Percentiles rank a stretch among this genome's conserved stretches.
phyloP scores from a whole-genome alignment of 805 yeast species.

The Geotrichum ghanense region DNA sequence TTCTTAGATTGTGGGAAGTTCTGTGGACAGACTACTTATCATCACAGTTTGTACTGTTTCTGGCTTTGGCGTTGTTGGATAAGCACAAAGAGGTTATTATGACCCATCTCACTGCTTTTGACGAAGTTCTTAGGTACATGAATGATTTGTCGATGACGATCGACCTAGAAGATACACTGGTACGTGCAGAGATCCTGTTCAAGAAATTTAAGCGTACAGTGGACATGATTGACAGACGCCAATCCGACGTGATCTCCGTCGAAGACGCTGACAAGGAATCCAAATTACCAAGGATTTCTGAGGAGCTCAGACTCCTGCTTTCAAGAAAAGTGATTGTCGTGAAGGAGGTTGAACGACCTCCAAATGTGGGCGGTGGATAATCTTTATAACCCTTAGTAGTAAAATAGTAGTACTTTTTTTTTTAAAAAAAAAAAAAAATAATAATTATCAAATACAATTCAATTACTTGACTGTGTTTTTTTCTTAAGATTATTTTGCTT shows the following conservation, averaged over 20 bases:
- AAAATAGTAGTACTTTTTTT: neutral
- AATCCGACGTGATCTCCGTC: conserved; percentile 10
- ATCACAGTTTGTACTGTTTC: conserved; percentile 78
- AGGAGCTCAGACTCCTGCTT: conserved; percentile 48
- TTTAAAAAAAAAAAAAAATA: too few species aligned
- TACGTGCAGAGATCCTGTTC: conserved; percentile 78
- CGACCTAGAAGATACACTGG: conserved; percentile 63
- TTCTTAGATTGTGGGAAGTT: conserved; percentile 80
- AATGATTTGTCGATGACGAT: conserved; percentile 76
- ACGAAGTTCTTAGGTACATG: conserved; percentile 85
- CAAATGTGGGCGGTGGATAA: conserved; percentile 28
- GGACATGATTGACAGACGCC: conserved; percentile 50
- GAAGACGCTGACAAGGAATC: conserved; percentile 9
- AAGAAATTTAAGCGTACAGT: conserved; percentile 71
- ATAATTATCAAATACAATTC: too few species aligned
- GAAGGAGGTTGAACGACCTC: conserved; percentile 37
- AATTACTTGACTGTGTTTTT: too few species aligned
- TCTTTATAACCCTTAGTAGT: neutral
- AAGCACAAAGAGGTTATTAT: conserved; percentile 72
- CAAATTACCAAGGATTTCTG: conserved; percentile 24
- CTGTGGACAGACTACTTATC: conserved; percentile 81
- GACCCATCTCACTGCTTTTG: conserved; percentile 65
- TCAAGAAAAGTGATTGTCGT: conserved; percentile 52
- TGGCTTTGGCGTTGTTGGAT: conserved; percentile 82
- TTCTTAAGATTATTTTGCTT: too few species aligned